phyloP scores from a whole-genome alignment of 768 basidiomycete species.

The Vishniacozyma victoriae region DNA sequence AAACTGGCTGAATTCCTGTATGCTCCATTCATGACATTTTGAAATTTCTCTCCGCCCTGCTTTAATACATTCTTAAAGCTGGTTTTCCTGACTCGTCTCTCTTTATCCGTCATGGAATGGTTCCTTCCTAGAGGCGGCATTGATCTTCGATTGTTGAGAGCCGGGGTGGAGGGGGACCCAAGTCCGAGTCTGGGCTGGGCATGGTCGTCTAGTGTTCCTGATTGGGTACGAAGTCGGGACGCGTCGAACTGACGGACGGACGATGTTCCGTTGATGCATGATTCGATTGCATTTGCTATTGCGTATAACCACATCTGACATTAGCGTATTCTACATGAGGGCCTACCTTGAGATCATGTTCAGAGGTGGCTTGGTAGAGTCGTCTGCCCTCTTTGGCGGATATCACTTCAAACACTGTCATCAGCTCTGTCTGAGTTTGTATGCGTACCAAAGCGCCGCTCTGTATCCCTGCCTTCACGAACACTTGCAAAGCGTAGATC shows the following conservation, averaged over 20 bases:
- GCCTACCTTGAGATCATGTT: constrained; percentile 41
- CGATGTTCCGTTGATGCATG: constrained; percentile 44
- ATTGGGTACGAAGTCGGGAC: constrained; percentile 31
- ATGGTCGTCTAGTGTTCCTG: constrained; percentile 36
- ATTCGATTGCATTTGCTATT: constrained; percentile 46
- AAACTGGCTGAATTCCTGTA: neutral
- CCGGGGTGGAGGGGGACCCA: constrained; percentile 10
- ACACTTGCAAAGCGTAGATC: constrained; percentile 46
- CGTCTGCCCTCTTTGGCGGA: constrained; percentile 41
- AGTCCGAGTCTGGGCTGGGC: constrained; percentile 27
- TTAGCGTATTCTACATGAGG: constrained; percentile 2
- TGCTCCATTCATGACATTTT: constrained; percentile 11
- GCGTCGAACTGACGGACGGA: constrained; percentile 40
- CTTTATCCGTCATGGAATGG: neutral
- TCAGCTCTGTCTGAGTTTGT: neutral
- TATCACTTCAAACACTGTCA: constrained; percentile 45
- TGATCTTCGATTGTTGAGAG: constrained; percentile 8
- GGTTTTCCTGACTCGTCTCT: constrained; percentile 14
- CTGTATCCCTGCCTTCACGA: constrained; percentile 43
- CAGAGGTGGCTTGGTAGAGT: constrained; percentile 45
- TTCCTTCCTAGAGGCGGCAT: constrained; percentile 26
- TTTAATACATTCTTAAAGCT: constrained; percentile 35
- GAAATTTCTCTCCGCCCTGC: constrained; percentile 25
- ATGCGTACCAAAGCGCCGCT: constrained; percentile 40
- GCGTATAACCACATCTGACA: constrained; percentile 43